Conservation (phyloP, 352 stramenopile species). For the Pilasporangium apinafurcum region DNA sequence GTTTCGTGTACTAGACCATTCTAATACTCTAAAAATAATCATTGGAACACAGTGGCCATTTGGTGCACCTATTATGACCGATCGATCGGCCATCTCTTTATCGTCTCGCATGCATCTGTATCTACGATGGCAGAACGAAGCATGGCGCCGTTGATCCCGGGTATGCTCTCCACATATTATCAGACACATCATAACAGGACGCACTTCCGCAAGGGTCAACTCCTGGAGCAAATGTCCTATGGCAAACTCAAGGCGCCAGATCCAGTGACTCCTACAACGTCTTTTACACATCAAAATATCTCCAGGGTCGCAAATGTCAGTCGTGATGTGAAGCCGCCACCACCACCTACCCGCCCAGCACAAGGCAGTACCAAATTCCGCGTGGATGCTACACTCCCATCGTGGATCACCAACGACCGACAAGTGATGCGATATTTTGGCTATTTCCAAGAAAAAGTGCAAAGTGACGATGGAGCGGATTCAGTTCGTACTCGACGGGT, state of each 20-base stretch:
- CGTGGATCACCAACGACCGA: constrained; percentile 65
- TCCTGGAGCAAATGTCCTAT: constrained; percentile 55
- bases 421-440: constrained; percentile 89
- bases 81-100: too few species aligned
- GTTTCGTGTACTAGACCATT: neutral
- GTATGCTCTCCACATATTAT: constrained; percentile 43
- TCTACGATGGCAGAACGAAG: too few species aligned
- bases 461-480: constrained; percentile 20
- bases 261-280: neutral
- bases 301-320: neutral
- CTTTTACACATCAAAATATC: constrained; percentile 10
- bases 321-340: neutral
- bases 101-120: too few species aligned
- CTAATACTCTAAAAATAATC: constrained; percentile 2
- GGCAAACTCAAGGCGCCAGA: constrained; percentile 27
- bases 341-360: neutral
- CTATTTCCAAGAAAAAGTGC: constrained; percentile 77
- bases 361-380: constrained; percentile 33
- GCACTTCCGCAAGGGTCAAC: constrained; percentile 54
- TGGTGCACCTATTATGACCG: too few species aligned
- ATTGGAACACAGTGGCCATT: too few species aligned
- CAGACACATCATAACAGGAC: constrained; percentile 25
- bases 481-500: constrained; percentile 42
- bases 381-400: constrained; percentile 34
- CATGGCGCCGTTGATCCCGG: constrained; percentile 40